Evolutionary conservation across 2,329 filamentous ascomycete species (phyloP), one percentile per base, ranked within the genome.

Genomic region (Orbilia javanica): DNA sequence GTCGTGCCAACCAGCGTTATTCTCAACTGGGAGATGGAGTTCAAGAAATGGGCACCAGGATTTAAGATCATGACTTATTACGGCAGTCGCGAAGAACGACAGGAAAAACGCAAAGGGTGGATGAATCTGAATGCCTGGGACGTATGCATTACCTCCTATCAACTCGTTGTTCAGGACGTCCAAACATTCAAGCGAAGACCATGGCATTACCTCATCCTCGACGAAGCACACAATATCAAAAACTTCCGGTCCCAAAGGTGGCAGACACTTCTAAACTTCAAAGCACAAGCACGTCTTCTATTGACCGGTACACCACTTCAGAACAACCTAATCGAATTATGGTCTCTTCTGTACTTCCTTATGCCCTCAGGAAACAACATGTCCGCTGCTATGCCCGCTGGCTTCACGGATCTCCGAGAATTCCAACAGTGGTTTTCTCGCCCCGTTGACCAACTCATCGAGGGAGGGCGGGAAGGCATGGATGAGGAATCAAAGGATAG

Each of bases 1-100:
- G 92, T 99, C 78, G 96, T 99, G 1, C 96, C 96, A 0, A 99
- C 96, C 1, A 98, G 94, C 84, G 96, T 99, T 60, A 97, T 99
- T 88, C 89, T 99, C 80, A 99, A 99, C 83, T 99, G 96, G 96
- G 96, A 99, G 84, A 98, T 98, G 92, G 96, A 99, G 84, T 99
- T 99, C 88, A 98, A 98, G 83, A 99, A 99, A 84, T 99, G 95
- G 90, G 93, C 94, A 72, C 96, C 96, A 2, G 95, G 96, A 0
- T 99, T 99, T 87, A 98, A 97, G 83, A 97, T 99, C 70, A 87
- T 99, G 75, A 96, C 94, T 0, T 99, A 99, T 85, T 99, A 98
- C 83, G 96, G 96, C 50, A 93, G 91, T 48, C 92, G 94, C 81
- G 94, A 97, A 80, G 96, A 99, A 84, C 91, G 96, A 53, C 94